Conservation (phyloP, 805 yeast genomes). For the Schwanniomyces pseudopolymorphus region DNA sequence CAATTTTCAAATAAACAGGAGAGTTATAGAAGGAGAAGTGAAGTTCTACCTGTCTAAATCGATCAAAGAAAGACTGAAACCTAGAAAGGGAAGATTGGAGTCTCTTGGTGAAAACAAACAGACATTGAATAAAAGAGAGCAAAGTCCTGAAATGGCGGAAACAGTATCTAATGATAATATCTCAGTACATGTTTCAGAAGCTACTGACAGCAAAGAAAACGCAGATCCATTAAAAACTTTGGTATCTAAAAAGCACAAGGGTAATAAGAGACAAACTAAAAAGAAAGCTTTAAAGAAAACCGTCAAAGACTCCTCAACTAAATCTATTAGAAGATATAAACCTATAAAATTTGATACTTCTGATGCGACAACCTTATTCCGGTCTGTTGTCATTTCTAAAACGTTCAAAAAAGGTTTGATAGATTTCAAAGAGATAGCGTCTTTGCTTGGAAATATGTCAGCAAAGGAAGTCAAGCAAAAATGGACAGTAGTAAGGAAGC, state of each 20-base stretch:
- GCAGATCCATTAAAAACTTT: slow-evolving; percentile 10
- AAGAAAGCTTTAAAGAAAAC: slow-evolving; percentile 3
- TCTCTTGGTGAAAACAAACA: slow-evolving; percentile 10
- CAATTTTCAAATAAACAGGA: slow-evolving; percentile 11
- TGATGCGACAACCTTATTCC: slow-evolving; percentile 56
- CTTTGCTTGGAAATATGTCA: slow-evolving; percentile 41
- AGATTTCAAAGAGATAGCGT: slow-evolving; percentile 63
- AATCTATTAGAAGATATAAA: slow-evolving; percentile 11
- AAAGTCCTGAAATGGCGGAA: not conserved
- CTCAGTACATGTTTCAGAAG: not conserved
- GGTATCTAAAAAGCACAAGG: slow-evolving; percentile 11
- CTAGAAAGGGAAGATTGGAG: slow-evolving; percentile 22
- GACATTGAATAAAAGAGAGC: not conserved
- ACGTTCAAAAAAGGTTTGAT: slow-evolving; percentile 56
- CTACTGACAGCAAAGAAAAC: not conserved
- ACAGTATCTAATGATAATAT: not conserved
- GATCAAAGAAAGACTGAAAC: slow-evolving; percentile 20
- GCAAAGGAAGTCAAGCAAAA: slow-evolving; percentile 52
- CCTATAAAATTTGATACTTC: slow-evolving; percentile 31
- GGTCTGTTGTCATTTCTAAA: slow-evolving; percentile 67
- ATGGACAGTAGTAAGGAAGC: slow-evolving; percentile 69
- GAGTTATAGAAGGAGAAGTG: slow-evolving; percentile 30
- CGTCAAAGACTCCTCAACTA: not conserved
- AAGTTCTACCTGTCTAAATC: slow-evolving; percentile 13
- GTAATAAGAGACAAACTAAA: slow-evolving; percentile 10